Evolutionary conservation across 257 asterid genomes (phyloP).

Genomic region (Gentiana macrophylla): DNA sequence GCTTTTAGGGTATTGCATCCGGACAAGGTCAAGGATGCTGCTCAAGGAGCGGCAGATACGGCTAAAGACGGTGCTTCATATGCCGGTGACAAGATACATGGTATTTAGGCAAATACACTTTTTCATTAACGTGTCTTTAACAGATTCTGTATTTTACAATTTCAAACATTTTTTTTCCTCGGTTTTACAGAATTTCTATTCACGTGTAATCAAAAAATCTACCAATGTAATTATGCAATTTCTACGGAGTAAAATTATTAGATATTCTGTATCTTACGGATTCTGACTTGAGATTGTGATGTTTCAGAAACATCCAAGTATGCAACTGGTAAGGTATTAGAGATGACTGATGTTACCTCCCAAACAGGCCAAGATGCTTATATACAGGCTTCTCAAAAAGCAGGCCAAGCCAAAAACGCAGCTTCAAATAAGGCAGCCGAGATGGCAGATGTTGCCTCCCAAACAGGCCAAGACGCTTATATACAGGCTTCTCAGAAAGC

Average conservation of each 20-base stretch:
- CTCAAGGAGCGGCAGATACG: slow-evolving; percentile 17
- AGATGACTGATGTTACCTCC: slow-evolving; percentile 13
- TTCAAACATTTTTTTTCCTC: no score
- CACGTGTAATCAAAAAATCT: no score
- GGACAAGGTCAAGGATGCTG: slow-evolving; percentile 21
- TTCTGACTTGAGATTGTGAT: no score
- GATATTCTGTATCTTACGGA: no score
- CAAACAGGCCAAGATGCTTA: slow-evolving; percentile 1
- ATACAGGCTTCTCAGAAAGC: slow-evolving; percentile 1
- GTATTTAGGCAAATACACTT: slow-evolving; percentile 5
- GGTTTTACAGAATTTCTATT: no score
- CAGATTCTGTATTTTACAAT: no score
- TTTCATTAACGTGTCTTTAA: no score
- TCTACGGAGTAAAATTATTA: no score
- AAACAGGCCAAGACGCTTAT: slow-evolving; percentile 10
- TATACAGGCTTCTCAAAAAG: slow-evolving; percentile 1
- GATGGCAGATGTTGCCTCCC: slow-evolving; percentile 13
- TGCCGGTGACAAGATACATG: slow-evolving; percentile 23
- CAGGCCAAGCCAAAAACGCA: not conserved
- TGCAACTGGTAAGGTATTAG: slow-evolving; percentile 35
- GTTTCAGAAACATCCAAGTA: slow-evolving; percentile 36
- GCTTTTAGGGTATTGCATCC: slow-evolving; percentile 21
- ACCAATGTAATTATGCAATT: no score
- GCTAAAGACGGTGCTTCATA: slow-evolving; percentile 38
- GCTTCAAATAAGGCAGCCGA: slow-evolving; percentile 15